These are phyloP conservation scores for Comarum palustre DNA, from an alignment of 306 rosid genomes.

Conservation along the genomic window DNA sequence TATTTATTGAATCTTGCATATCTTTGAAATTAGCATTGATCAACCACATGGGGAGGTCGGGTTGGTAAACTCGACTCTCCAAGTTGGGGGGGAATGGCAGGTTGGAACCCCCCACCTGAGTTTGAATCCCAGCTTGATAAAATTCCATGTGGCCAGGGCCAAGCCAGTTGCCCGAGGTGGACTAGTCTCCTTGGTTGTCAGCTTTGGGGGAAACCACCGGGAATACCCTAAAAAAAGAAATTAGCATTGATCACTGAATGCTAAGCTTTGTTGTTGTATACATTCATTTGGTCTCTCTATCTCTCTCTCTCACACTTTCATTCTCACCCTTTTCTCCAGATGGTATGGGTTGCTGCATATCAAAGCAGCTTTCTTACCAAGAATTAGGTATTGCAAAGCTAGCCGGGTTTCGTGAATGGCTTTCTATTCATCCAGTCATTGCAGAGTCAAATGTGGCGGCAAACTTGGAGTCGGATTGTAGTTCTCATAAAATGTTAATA, in stretches of 20 bases:
- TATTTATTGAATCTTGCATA: neutral
- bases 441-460: conserved; percentile 47
- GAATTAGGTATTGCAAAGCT: conserved; percentile 90
- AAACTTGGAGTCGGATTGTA: conserved; percentile 36
- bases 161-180: too few relatives aligned
- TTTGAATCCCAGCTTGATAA: too few relatives aligned
- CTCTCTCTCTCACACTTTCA: neutral
- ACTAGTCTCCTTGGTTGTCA: too few relatives aligned
- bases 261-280: neutral
- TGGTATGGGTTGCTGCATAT: conserved; percentile 18
- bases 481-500: conserved; percentile 74
- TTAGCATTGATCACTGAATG: neutral
- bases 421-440: conserved; percentile 74
- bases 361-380: conserved; percentile 64
- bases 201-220: too few relatives aligned
- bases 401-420: conserved; percentile 85
- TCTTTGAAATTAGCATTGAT: too few relatives aligned
- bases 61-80: too few relatives aligned
- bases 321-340: conserved; percentile 27
- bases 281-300: neutral
- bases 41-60: too few relatives aligned
- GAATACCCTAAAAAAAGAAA: neutral
- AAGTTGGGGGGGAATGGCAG: too few relatives aligned
- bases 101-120: too few relatives aligned
- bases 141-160: too few relatives aligned